Evolutionary conservation across 2,329 filamentous ascomycete genomes (phyloP).

Genomic region (Rosellinia necatrix): DNA sequence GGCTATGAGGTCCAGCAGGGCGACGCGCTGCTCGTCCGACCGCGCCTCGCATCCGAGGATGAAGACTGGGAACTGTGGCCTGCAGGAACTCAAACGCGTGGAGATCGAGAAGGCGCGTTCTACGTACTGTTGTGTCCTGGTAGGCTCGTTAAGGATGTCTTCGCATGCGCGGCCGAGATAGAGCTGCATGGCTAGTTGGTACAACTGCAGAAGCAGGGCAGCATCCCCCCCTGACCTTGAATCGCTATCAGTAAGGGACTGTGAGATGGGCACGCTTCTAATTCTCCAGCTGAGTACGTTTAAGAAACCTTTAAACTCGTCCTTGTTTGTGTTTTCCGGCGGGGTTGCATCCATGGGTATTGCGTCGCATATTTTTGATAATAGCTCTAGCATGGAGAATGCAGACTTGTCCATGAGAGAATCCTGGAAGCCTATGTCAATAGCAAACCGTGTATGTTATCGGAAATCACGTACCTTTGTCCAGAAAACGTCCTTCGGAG

Average conservation of each 20-base stretch:
- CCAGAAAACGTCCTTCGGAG: no score
- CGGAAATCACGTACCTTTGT: no score
- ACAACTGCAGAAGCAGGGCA: constrained; percentile 30
- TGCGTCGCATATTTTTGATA: background rate
- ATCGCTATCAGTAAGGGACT: constrained; percentile 17
- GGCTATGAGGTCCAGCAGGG: constrained; percentile 37
- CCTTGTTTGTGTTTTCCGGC: no score
- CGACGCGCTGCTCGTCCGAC: constrained; percentile 32
- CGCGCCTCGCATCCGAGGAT: constrained; percentile 37
- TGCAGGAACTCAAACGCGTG: constrained; percentile 26
- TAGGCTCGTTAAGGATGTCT: constrained; percentile 5
- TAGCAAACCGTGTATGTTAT: background rate
- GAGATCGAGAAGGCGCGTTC: constrained; percentile 37
- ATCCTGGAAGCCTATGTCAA: background rate
- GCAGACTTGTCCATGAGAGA: background rate
- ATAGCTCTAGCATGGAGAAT: background rate
- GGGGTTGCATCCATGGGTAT: background rate
- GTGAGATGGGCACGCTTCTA: no score
- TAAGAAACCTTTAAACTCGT: constrained; percentile 30
- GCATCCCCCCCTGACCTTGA: background rate
- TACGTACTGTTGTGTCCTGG: constrained; percentile 28
- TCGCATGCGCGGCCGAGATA: constrained; percentile 39
- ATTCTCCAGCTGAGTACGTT: constrained; percentile 39
- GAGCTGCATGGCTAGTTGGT: constrained; percentile 36
- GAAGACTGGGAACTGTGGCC: constrained; percentile 36